phyloP scores from a whole-genome alignment of 257 asterid genomes.

The Primulina eburnea region DNA sequence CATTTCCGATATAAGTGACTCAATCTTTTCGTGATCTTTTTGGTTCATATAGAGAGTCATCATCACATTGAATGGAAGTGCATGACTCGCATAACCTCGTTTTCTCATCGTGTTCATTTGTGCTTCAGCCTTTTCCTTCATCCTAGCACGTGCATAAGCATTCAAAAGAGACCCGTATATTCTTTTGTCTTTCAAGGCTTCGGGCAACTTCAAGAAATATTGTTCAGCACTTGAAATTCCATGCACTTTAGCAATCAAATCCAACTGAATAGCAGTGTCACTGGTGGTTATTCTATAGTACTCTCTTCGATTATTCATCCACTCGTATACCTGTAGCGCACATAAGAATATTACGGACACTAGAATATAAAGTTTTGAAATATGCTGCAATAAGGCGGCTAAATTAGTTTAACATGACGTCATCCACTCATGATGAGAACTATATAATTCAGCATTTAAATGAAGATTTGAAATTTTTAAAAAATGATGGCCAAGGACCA shows the following conservation, averaged over 20 bases:
- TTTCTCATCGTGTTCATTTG: conserved; percentile 38
- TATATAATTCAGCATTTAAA: not conserved
- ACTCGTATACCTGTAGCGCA: conserved; percentile 64
- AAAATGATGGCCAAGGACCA: not conserved
- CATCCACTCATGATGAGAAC: not conserved
- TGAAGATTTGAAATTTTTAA: not conserved
- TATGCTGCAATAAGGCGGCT: conserved; percentile 3
- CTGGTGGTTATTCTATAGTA: conserved; percentile 60
- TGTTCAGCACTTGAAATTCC: conserved; percentile 80
- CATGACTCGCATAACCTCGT: conserved; percentile 40
- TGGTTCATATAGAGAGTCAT: conserved; percentile 53
- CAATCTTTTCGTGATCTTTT: conserved; percentile 39
- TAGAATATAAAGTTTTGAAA: conserved; percentile 7
- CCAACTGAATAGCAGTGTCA: conserved; percentile 87
- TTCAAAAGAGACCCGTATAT: conserved; percentile 82
- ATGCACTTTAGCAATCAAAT: conserved; percentile 74
- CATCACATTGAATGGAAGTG: conserved; percentile 52
- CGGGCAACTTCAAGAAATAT: conserved; percentile 62
- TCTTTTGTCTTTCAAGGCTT: conserved; percentile 67
- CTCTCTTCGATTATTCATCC: conserved; percentile 85
- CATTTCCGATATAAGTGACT: conserved; percentile 43
- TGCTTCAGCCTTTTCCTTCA: conserved; percentile 77
- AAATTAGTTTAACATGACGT: not conserved
- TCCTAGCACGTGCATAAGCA: conserved; percentile 59
- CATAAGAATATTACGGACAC: conserved; percentile 16